phyloP scores from a whole-genome alignment of 352 stramenopile species.

The Globisporangium paroecandrum region DNA sequence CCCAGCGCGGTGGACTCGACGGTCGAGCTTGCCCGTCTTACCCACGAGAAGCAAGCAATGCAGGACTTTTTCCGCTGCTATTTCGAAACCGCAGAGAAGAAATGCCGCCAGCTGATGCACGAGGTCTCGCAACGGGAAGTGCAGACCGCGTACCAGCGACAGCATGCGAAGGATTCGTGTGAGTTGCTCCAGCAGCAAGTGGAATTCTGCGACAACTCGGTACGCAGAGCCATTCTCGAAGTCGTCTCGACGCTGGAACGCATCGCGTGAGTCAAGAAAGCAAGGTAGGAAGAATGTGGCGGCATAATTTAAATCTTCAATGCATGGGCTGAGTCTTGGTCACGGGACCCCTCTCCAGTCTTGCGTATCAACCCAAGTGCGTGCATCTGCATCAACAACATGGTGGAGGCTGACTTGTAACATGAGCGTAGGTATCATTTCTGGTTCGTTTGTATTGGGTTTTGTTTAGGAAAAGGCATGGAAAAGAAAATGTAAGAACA shows the following conservation, averaged over 20 bases:
- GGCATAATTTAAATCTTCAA: neutral
- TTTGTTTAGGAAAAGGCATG: neutral
- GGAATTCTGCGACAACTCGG: neutral
- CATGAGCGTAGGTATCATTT: neutral
- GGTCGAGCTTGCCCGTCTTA: slow-evolving; percentile 17
- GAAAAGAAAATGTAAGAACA: neutral
- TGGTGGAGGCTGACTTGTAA: neutral
- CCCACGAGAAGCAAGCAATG: slow-evolving; percentile 44
- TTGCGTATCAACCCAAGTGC: neutral
- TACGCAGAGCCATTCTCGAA: slow-evolving; percentile 4
- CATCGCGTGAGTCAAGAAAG: slow-evolving; percentile 3
- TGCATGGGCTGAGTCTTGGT: too few relatives aligned
- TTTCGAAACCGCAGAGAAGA: slow-evolving; percentile 40
- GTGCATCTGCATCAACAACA: neutral
- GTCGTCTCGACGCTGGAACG: slow-evolving; percentile 5
- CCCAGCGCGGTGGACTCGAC: neutral
- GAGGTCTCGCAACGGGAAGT: slow-evolving; percentile 32
- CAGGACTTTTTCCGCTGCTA: slow-evolving; percentile 50
- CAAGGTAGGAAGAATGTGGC: neutral
- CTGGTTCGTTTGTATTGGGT: neutral
- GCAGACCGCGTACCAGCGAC: slow-evolving; percentile 7
- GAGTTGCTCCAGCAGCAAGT: slow-evolving; percentile 1
- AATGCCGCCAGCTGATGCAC: slow-evolving; percentile 33
- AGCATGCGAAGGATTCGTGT: slow-evolving; percentile 5
- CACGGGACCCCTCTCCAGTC: too few relatives aligned